These are phyloP conservation scores for Amauroascus niger DNA, from an alignment of 2,329 filamentous ascomycete species.

Conservation along the genomic window DNA sequence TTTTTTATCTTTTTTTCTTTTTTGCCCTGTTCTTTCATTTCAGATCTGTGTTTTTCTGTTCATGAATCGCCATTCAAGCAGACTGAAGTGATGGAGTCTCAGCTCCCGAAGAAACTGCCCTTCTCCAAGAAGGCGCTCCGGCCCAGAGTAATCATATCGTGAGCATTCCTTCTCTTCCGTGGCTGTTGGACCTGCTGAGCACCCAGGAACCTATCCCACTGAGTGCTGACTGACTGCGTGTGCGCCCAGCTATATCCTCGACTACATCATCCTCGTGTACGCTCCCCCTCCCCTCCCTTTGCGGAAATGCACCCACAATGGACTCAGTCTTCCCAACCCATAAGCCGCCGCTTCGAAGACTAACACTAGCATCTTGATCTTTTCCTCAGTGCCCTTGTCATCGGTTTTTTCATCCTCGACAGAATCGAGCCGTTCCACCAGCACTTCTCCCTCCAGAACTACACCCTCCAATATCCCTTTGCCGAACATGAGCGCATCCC, in stretches of 20 bases:
- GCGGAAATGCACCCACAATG: slow-evolving; percentile 4
- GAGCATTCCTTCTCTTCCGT: too few relatives aligned
- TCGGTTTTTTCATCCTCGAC: slow-evolving; percentile 45
- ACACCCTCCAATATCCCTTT: slow-evolving; percentile 49
- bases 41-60: neutral
- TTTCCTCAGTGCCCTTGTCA: slow-evolving; percentile 39
- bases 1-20: neutral
- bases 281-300: slow-evolving; percentile 19
- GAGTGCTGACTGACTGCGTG: slow-evolving; percentile 3
- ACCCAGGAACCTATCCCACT: too few relatives aligned
- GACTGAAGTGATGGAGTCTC: slow-evolving; percentile 14
- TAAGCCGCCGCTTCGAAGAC: too few relatives aligned
- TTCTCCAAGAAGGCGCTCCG: slow-evolving; percentile 46
- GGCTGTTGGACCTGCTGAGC: too few relatives aligned
- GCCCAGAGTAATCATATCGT: slow-evolving; percentile 46
- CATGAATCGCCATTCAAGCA: slow-evolving; percentile 2
- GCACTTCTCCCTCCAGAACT: slow-evolving; percentile 48
- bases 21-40: neutral
- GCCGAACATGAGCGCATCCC: slow-evolving; percentile 48
- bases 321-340: too few relatives aligned
- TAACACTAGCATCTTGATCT: slow-evolving; percentile 4
- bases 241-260: slow-evolving; percentile 46
- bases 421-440: slow-evolving; percentile 48
- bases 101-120: slow-evolving; percentile 37
- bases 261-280: slow-evolving; percentile 52